Evolutionary conservation across 345 rosid species (phyloP).

Genomic region (Lepidium sativum): DNA sequence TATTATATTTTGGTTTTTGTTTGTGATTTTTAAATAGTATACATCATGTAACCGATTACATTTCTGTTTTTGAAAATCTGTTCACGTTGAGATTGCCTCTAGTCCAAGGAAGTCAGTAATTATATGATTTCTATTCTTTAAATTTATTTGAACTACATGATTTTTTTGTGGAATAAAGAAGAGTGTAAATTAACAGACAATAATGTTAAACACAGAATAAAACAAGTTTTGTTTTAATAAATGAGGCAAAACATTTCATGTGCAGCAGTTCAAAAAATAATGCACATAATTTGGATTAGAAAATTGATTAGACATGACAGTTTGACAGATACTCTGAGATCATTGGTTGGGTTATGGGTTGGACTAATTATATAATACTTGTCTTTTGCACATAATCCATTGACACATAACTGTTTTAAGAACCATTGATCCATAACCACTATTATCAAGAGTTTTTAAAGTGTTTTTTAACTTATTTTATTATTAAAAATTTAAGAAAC

Average conservation of each 20-base stretch:
- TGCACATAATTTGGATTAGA: conserved; percentile 1
- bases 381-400: background rate
- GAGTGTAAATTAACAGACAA: background rate
- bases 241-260: conserved; percentile 7
- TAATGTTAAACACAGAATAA: background rate
- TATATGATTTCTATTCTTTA: background rate
- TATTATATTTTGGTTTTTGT: background rate
- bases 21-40: background rate
- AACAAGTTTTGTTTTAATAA: background rate
- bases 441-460: too few relatives aligned
- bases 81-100: background rate
- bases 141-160: background rate
- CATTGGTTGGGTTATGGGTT: conserved; percentile 8
- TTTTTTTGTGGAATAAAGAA: background rate
- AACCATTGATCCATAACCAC: too few relatives aligned
- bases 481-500: too few relatives aligned
- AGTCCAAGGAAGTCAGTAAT: background rate
- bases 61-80: background rate
- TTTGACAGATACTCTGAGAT: background rate
- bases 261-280: conserved; percentile 2
- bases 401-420: background rate
- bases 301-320: background rate
- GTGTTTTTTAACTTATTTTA: too few relatives aligned
- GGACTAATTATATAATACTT: background rate
- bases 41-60: background rate